Base-by-base conservation (phyloP, 331 rosid species). In the Malus hybrid region DNA sequence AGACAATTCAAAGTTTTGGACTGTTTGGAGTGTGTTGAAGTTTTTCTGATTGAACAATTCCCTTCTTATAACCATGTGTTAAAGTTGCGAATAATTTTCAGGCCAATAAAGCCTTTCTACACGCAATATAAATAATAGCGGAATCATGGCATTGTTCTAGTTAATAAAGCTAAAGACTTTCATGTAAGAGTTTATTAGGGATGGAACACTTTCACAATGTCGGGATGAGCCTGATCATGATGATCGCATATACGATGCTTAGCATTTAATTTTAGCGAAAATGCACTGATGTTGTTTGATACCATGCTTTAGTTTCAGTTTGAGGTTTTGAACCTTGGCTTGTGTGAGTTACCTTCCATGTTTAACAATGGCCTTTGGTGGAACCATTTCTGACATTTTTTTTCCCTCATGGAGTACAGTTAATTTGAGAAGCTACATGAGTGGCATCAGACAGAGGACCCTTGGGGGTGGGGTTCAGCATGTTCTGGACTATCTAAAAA, bases 401-500 rank as follows among this genome's bases (percentile, higher is more conserved):
- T 28, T 39, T 6, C 12, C 29, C 44, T 48, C 42, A 16, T 62
- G 52, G 71, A 16, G 19, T 22, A 28, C 70, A 77, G 75, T 67
- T 77, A 67, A 77, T 13, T 58, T 50, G 42, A 39, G 68, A 75
- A 83, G 75, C 65, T 69, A 76, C 57, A 89, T 89, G 98, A 91
- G 93, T 81, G 86, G 87, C 42, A 42, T 80, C 64, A 84, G 93
- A 75, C 98, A 89, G 77, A 89, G 85, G 74, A 71, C 86, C 87
- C 88, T 88, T 4, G 88, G 87, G 60, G 88, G 88, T 4, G 96
- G 92, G 89, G 81, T 79, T 66, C 92, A 91, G 83, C 92, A 87
- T 79, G 82, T 93, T 14, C 62, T 93, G 80, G 97, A 91, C 77
- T 87, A 93, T 80, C 83, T 93, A 79, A 91, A 86, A 84, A 92